Evolutionary conservation across 805 yeast genomes (phyloP).

Genomic region (Candida pseudoglaebosa): DNA sequence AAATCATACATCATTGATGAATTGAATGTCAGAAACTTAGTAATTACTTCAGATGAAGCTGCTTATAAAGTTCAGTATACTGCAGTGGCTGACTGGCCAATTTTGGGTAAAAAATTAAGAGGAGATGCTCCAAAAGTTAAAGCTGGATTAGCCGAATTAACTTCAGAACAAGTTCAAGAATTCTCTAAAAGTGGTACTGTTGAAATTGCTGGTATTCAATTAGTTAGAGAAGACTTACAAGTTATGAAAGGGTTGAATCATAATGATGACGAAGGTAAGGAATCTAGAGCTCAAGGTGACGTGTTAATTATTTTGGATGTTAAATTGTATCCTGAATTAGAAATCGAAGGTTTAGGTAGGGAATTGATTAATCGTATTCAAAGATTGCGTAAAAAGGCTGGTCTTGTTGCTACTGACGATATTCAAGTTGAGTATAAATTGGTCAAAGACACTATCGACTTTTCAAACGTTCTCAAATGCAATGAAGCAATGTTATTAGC

Average conservation of each 20-base stretch:
- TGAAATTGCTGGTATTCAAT: slow-evolving; percentile 83
- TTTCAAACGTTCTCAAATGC: slow-evolving; percentile 55
- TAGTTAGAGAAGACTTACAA: slow-evolving; percentile 82
- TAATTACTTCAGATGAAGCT: slow-evolving; percentile 86
- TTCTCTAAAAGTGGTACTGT: slow-evolving; percentile 72
- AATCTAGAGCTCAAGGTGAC: slow-evolving; percentile 82
- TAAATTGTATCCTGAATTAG: slow-evolving; percentile 79
- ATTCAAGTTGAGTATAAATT: slow-evolving; percentile 79
- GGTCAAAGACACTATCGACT: slow-evolving; percentile 58
- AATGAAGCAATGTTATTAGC: slow-evolving; percentile 71
- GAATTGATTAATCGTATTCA: slow-evolving; percentile 96
- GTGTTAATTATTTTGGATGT: slow-evolving; percentile 88
- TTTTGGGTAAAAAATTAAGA: slow-evolving; percentile 94
- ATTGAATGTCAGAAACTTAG: slow-evolving; percentile 83
- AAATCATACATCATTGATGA: slow-evolving; percentile 82
- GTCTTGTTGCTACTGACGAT: slow-evolving; percentile 92
- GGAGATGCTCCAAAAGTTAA: slow-evolving; percentile 91
- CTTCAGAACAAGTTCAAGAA: slow-evolving; percentile 77
- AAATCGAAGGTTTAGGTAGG: slow-evolving; percentile 93
- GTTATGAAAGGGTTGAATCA: slow-evolving; percentile 79
- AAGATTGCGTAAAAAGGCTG: slow-evolving; percentile 94
- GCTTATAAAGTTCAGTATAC: slow-evolving; percentile 88
- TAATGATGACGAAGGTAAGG: slow-evolving; percentile 65
- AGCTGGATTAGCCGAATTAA: slow-evolving; percentile 80
- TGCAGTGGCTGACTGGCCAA: slow-evolving; percentile 99